Evolutionary conservation across 768 basidiomycete genomes (phyloP), one percentile per base, ranked within the genome.

Genomic region (Hericium alpestre): DNA sequence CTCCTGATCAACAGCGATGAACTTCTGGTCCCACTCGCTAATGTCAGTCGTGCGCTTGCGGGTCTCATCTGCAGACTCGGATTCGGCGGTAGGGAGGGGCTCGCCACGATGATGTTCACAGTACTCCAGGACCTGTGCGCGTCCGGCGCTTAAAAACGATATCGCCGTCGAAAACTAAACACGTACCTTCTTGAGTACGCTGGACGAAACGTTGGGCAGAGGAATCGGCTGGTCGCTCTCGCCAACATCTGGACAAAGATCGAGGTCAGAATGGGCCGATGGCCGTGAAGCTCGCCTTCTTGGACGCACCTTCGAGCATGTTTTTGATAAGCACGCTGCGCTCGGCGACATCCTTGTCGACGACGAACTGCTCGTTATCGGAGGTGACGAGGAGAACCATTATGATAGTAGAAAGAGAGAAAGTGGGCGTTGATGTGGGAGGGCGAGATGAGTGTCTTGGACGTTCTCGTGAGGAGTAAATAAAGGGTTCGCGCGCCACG

Each of bases 61-160:
- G 4, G 90, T 89, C 74, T 98, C 96, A 59, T 98, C 95, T 64
- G 88, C 87, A 59, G 75, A 81, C 65, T 91, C 87, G 48, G 85
- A 75, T 62, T 93, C 90, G 10, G 86, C 79, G 41, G 86, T 77
- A 16, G 96, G 96, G 41, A 97, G 80, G n/a, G 94, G 93, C 72
- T 99, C 96, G 63, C 88, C 87, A 65, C 91, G 88, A 74, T 99
- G 96, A 73, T 98, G 94, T 67, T 97, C 94, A 81, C 96, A 98
- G 79, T 96, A 99, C 70, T 99, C 95, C 32, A 99, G 79, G 59
- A 98, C 94, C 92, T 99, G 61, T 18, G 43, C 8, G 15, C 20
- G 15, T 8, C 43, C n/a, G 43, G 43, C 43, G 43, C 43, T 46
- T 46, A 46, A 46, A 1, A 46, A 46, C 43, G 16, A 10, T 18